These are phyloP conservation scores for Saccharata proteae DNA, from an alignment of 2,329 filamentous ascomycete species.

Conservation along the genomic window DNA sequence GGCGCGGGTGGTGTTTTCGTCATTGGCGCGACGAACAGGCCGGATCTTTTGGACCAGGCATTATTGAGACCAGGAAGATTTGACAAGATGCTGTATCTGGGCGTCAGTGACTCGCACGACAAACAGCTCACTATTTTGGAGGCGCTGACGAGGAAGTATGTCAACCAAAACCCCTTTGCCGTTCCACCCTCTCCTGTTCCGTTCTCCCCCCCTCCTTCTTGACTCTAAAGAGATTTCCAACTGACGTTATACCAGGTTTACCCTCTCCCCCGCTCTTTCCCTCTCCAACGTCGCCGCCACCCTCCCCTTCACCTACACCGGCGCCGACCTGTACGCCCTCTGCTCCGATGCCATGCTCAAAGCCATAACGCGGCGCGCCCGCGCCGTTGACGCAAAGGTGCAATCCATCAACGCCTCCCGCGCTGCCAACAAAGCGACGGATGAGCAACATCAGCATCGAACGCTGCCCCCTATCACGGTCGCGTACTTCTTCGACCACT, in stretches of 20 bases:
- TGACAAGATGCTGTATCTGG: conserved; percentile 96
- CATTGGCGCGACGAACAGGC: conserved; percentile 89
- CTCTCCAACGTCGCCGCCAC: conserved; percentile 60
- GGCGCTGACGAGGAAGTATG: conserved; percentile 84
- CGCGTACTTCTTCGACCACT: conserved; percentile 92
- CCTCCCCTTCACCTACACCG: conserved; percentile 91
- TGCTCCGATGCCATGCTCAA: conserved; percentile 99
- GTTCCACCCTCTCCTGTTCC: conserved; percentile 7
- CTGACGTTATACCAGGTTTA: conserved; percentile 68
- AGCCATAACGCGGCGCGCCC: conserved; percentile 83
- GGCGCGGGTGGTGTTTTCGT: conserved; percentile 84
- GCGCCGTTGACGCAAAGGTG: conserved; percentile 73
- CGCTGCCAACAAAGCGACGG: conserved; percentile 3
- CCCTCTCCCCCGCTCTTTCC: conserved; percentile 66
- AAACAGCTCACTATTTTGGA: conserved; percentile 93
- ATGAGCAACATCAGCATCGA: no score
- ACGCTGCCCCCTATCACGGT: conserved; percentile 51
- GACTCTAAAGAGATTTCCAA: background rate
- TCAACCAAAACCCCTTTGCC: conserved; percentile 14
- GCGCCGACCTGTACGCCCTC: conserved; percentile 91
- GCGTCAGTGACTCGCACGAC: conserved; percentile 90
- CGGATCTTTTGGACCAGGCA: conserved; percentile 84
- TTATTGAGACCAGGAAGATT: conserved; percentile 82
- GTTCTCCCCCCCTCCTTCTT: background rate
- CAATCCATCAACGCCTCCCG: conserved; percentile 48